A percentile compares a stretch with the other conserved stretches of the same genome.
phyloP scores from a whole-genome alignment of 1,139 yeast genomes.

The Pichia kudriavzevii region DNA sequence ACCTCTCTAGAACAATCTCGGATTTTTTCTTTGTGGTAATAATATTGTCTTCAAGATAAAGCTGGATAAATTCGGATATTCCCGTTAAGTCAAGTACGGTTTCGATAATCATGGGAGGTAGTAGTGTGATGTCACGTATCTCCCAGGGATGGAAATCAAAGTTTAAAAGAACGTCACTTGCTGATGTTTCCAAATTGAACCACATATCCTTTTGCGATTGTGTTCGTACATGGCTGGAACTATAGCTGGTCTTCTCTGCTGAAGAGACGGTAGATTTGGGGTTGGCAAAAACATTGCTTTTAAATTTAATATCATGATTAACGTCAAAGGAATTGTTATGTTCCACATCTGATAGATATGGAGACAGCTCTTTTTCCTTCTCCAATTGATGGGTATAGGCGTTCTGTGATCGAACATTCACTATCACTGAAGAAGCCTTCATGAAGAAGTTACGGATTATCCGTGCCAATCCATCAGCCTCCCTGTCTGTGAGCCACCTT shows the following conservation, averaged over 20 bases:
- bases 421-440: constrained; percentile 59
- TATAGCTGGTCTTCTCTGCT: too few relatives aligned
- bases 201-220: too few relatives aligned
- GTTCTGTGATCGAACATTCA: constrained; percentile 9
- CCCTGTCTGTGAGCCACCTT: constrained; percentile 23
- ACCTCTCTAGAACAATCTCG: constrained; percentile 85
- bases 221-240: too few relatives aligned
- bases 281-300: too few relatives aligned
- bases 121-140: constrained; percentile 30
- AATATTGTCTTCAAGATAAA: constrained; percentile 44
- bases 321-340: too few relatives aligned
- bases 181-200: constrained; percentile 61
- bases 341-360: too few relatives aligned
- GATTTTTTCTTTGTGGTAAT: constrained; percentile 50
- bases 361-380: neutral
- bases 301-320: too few relatives aligned
- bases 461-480: constrained; percentile 24
- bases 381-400: neutral
- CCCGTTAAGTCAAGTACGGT: constrained; percentile 68
- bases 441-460: constrained; percentile 59
- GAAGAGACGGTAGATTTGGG: too few relatives aligned
- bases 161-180: constrained; percentile 34
- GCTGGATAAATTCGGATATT: constrained; percentile 49
- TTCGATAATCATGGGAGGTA: constrained; percentile 82
- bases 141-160: constrained; percentile 64